A percentile compares a stretch with the other conserved stretches of the same genome.
Evolutionary conservation across 352 stramenopile genomes (phyloP).

Genomic region (Phytophthora brassicae): DNA sequence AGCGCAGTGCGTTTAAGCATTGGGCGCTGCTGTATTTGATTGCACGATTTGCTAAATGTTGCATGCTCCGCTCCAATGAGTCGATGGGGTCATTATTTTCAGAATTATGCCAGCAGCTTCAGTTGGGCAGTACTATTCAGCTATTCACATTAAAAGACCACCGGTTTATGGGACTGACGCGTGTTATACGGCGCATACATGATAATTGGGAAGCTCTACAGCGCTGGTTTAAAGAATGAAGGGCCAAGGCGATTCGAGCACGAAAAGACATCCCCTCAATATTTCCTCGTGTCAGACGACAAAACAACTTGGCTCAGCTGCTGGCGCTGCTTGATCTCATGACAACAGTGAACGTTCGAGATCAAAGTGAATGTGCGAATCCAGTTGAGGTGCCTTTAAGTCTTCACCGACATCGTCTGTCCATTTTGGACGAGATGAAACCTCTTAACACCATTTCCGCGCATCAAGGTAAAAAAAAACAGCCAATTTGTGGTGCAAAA

Average conservation of each 20-base stretch:
- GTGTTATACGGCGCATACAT: neutral
- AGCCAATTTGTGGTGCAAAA: too few relatives aligned
- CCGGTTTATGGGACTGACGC: slow-evolving; percentile 2
- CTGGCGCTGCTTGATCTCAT: neutral
- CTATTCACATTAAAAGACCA: neutral
- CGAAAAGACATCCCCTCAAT: neutral
- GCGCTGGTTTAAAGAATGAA: neutral
- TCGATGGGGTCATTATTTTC: neutral
- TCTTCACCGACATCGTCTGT: neutral
- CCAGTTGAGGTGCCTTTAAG: neutral
- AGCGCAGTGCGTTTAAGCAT: too few relatives aligned
- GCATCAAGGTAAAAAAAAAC: too few relatives aligned
- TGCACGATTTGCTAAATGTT: neutral
- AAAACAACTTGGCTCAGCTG: neutral
- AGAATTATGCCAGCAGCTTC: neutral
- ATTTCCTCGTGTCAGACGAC: neutral
- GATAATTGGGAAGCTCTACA: neutral
- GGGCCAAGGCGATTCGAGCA: neutral
- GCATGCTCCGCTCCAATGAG: neutral
- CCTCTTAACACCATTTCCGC: too few relatives aligned
- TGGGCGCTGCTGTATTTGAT: too few relatives aligned
- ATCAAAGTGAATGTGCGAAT: neutral
- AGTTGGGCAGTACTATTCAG: neutral
- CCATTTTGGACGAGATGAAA: neutral
- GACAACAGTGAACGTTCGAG: neutral